Evolutionary conservation across 805 yeast genomes (phyloP), one percentile per base, ranked within the genome.

Genomic region (Barnettozyma vustinii): DNA sequence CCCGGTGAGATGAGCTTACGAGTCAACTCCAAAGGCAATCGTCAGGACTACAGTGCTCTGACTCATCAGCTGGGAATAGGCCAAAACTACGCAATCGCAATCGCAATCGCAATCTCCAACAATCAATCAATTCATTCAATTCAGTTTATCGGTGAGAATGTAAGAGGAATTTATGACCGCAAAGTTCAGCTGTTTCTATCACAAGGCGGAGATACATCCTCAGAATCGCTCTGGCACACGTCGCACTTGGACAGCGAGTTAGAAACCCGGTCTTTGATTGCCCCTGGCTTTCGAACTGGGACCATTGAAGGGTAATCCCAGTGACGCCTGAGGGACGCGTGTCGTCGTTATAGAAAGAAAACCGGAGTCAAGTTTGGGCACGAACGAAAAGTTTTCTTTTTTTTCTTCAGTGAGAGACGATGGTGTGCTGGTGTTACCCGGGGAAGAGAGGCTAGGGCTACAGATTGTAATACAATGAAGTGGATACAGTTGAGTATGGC

Each of bases 141-240:
- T 30, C n/a, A 37, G 13, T 15, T 16, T 36, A 21, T 16, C 39
- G 8, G 10, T 21, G 7, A 20, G 15, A 35, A 42, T 53, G 53
- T 53, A 10, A 43, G 27, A 45, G 53, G 56, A 53, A 52, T 53
- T 52, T 44, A 52, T 53, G 56, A 53, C 56, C 56, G 52, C 52
- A 27, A 36, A 40, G 54, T 41, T 52, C 56, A 50, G 25, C 32
- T 21, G 44, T 32, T 23, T 32, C 32, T 36, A 37, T 52, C 51
- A 45, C 51, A 40, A 45, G 44, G 49, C 52, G 55, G 52, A 52
- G 55, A 49, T 49, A 49, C 53, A 49, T 52, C 53, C 55, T 52
- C 26, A 43, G 18, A n/a, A 21, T 15, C 48, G 19, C 13, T 52
- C 44, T 49, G n/a, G 15, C 42, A 52, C 41, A 44, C 50, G 46